Conservation (phyloP, 225 moss, liverwort and hornwort genomes). For the Marchantia polymorpha region DNA sequence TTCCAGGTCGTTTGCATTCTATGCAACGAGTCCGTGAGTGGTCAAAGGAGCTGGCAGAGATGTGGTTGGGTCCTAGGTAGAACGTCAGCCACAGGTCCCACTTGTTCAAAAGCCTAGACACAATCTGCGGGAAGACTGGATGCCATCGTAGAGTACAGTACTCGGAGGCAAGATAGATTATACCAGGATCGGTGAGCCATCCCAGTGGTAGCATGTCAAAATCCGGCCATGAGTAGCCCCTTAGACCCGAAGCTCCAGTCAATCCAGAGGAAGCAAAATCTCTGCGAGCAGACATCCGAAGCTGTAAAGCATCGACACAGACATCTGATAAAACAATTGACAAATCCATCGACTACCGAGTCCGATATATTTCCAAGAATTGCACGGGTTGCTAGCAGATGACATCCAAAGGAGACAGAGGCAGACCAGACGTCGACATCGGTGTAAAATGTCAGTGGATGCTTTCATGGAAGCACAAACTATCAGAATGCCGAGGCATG, state of each 20-base stretch:
- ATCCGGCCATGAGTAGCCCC: slow-evolving; percentile 28
- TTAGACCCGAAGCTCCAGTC: slow-evolving; percentile 3
- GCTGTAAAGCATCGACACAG: not conserved
- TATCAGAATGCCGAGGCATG: not conserved
- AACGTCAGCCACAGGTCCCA: too few relatives aligned
- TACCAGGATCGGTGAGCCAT: slow-evolving; percentile 26
- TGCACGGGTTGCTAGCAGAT: not conserved
- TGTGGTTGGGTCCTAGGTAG: too few relatives aligned
- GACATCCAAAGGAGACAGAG: not conserved
- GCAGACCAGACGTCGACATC: not conserved
- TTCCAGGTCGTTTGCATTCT: too few relatives aligned
- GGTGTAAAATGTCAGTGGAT: too few relatives aligned
- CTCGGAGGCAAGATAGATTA: not conserved
- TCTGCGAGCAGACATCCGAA: not conserved
- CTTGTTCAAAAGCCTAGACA: too few relatives aligned
- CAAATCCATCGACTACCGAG: not conserved
- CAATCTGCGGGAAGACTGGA: too few relatives aligned
- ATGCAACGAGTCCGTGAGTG: too few relatives aligned
- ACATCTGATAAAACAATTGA: not conserved
- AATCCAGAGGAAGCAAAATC: not conserved
- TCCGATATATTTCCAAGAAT: not conserved
- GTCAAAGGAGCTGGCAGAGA: too few relatives aligned
- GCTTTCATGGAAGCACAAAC: not conserved
- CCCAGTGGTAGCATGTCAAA: slow-evolving; percentile 30
- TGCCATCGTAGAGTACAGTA: not conserved